Base-by-base conservation (phyloP, 805 yeast species). In the Pichia kluyveri region DNA sequence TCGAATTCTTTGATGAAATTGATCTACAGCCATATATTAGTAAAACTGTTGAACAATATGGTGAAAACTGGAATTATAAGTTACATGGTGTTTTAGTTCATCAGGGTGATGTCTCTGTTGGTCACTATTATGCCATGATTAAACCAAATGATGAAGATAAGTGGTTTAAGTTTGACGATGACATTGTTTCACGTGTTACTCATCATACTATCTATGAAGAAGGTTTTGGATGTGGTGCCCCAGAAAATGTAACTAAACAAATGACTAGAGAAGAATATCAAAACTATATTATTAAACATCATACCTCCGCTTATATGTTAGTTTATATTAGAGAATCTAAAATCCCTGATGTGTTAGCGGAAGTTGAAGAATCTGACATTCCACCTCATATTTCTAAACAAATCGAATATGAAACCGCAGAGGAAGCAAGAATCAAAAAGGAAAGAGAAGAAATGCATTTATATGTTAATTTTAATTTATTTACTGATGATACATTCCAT, bases 221-320 rank as follows among this genome's bases (percentile, higher is more conserved):
- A 47, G 93, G 91, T 62, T 93, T 80, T 68, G 99, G 99, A 5
- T 86, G 87, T 18, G 82, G 82, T 47, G 76, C 75, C 49, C 54
- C 80, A 18, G 75, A 72, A 23, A 71, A 69, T 12, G 73, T 75
- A 41, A 62, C 80, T 19, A 68, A 74, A 39, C 69, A 67, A 45
- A 65, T 84, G 68, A 66, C 83, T 0, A 72, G 83, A 56, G 67
- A 68, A 15, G 83, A 83, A 53, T 83, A 79, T 47, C 80, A 79
- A 51, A 82, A 75, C 43, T 82, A 83, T 51, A 71, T 75, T 41
- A 68, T 85, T 30, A 78, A 86, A 54, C 79, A 96, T 42, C 93
- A 88, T 38, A 90, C 98, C 0, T 86, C 93, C 40, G 99, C 99
- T 2, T 93, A 93, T 61, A 93, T 93, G 99, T 76, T 93, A 66